These are phyloP conservation scores for Yarrowia galli DNA, from an alignment of 1,139 yeast genomes.

Conservation along the genomic window DNA sequence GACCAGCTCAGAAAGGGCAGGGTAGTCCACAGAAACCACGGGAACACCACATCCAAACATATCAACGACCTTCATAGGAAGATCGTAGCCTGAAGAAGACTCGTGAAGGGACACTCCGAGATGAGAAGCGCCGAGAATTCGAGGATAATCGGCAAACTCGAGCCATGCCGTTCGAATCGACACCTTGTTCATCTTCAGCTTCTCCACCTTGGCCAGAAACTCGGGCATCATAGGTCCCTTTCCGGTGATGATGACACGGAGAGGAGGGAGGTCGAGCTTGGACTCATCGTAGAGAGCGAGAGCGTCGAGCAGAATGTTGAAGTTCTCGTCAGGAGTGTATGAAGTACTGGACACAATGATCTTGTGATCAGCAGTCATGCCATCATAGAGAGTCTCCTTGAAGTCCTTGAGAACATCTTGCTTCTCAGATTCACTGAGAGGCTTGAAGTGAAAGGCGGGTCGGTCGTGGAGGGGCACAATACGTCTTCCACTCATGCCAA, in stretches of 20 bases:
- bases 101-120: conserved; percentile 88
- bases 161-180: conserved; percentile 79
- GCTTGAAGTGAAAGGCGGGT: conserved; percentile 67
- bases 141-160: conserved; percentile 78
- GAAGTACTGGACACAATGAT: conserved; percentile 86
- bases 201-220: conserved; percentile 55
- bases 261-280: conserved; percentile 54
- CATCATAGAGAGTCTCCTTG: conserved; percentile 55
- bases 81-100: conserved; percentile 90
- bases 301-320: conserved; percentile 71
- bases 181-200: conserved; percentile 46
- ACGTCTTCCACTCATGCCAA: conserved; percentile 57
- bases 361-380: conserved; percentile 57
- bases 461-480: conserved; percentile 53
- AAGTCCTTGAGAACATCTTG: conserved; percentile 53
- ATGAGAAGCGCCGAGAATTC: conserved; percentile 76
- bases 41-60: conserved; percentile 97
- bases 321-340: conserved; percentile 95
- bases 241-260: conserved; percentile 83
- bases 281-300: conserved; percentile 63
- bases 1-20: conserved; percentile 58
- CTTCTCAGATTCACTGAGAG: conserved; percentile 53
- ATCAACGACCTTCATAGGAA: conserved; percentile 97
- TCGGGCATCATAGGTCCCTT: conserved; percentile 81
- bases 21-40: conserved; percentile 77